A percentile compares a stretch with the other conserved stretches of the same genome.
These are phyloP conservation scores for Venturia pyrina DNA, from an alignment of 2,329 filamentous ascomycete genomes.

Conservation along the genomic window DNA sequence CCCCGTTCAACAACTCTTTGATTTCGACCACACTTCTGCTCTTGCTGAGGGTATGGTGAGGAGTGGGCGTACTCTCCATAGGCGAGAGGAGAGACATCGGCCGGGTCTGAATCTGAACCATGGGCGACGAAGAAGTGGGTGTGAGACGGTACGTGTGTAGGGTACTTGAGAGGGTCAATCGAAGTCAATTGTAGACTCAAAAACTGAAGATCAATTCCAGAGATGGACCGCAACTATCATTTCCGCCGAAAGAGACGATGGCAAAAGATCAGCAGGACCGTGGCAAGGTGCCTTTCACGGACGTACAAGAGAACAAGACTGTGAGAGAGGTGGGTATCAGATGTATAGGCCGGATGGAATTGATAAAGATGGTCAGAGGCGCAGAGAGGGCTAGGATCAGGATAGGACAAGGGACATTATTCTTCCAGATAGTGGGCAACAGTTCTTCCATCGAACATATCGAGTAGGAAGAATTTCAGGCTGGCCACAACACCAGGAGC, in stretches of 20 bases:
- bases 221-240: background rate
- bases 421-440: background rate
- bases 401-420: background rate
- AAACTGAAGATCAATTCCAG: background rate
- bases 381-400: background rate
- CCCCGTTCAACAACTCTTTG: constrained; percentile 10
- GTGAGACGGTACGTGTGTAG: background rate
- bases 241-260: background rate
- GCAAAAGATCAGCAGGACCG: background rate
- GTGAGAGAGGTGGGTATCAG: background rate
- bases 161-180: background rate
- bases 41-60: constrained; percentile 3
- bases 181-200: background rate
- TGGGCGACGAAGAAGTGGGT: background rate
- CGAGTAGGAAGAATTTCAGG: background rate
- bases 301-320: background rate
- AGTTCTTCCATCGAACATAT: background rate
- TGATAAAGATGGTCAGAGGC: background rate
- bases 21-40: constrained; percentile 11
- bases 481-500: background rate
- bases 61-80: constrained; percentile 4
- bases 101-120: background rate
- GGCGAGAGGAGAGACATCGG: background rate
- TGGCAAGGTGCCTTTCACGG: background rate
- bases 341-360: constrained; percentile 1